Conservation (phyloP, 2,329 filamentous ascomycete genomes). For the Cladosporium oxysporum region DNA sequence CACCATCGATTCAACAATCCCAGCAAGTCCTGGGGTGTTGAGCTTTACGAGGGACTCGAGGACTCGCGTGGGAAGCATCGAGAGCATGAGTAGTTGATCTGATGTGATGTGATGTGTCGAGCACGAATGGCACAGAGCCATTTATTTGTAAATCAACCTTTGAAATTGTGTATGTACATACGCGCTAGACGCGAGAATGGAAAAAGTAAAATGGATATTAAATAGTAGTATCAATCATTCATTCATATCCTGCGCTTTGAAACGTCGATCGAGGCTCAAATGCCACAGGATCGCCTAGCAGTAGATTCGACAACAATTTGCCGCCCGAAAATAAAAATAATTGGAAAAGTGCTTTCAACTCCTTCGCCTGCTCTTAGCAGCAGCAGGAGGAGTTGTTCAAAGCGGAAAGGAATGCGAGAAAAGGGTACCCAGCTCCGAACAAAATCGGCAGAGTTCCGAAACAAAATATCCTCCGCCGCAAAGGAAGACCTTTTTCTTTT, state of each 20-base stretch:
- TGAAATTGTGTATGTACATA: neutral
- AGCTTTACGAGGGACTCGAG: conserved; percentile 48
- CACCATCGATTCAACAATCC: conserved; percentile 46
- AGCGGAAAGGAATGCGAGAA: neutral
- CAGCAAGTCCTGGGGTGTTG: conserved; percentile 43
- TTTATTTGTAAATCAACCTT: neutral
- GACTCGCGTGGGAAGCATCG: conserved; percentile 31
- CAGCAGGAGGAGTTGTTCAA: neutral
- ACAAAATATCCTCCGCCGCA: neutral
- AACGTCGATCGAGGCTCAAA: neutral
- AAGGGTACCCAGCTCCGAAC: neutral
- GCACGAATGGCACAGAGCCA: neutral
- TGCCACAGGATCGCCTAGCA: neutral
- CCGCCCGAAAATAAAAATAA: neutral
- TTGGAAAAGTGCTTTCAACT: neutral
- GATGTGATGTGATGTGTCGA: conserved; percentile 1
- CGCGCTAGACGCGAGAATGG: neutral
- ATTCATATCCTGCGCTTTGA: conserved; percentile 9
- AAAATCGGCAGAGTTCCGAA: conserved; percentile 1
- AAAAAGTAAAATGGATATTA: neutral
- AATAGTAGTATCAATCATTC: neutral
- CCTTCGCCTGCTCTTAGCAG: neutral
- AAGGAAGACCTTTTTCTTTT: neutral
- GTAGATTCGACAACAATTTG: neutral
- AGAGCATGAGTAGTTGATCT: conserved; percentile 20